These are phyloP conservation scores for Botrytis sinoallii DNA, from an alignment of 2,329 filamentous ascomycete genomes.

Conservation along the genomic window DNA sequence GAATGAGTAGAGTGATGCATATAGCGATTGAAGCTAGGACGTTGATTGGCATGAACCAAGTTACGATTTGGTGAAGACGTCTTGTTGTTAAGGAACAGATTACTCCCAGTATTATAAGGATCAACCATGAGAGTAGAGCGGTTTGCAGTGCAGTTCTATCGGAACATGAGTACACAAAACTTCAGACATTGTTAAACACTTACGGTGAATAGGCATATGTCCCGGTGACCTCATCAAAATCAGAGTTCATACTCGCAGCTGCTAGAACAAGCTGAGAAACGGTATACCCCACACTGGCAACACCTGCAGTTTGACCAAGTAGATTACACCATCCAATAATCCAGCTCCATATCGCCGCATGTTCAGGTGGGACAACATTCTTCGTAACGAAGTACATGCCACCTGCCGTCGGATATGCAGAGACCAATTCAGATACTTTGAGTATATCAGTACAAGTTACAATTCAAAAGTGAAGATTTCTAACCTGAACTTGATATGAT, in stretches of 20 bases:
- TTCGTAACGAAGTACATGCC: conserved; percentile 69
- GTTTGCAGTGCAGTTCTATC: conserved; percentile 55
- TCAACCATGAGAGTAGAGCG: conserved; percentile 53
- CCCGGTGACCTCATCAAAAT: conserved; percentile 41
- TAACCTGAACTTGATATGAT: conserved; percentile 59
- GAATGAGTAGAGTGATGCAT: conserved; percentile 54
- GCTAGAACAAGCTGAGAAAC: conserved; percentile 64
- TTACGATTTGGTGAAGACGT: conserved; percentile 55
- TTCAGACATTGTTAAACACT: conserved; percentile 30
- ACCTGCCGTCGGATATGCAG: conserved; percentile 63
- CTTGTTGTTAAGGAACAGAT: conserved; percentile 63
- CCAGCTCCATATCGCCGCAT: conserved; percentile 63
- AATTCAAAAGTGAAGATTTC: not conserved
- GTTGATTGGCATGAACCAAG: conserved; percentile 66
- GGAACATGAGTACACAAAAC: not conserved
- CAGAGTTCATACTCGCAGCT: conserved; percentile 58
- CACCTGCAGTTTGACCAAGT: conserved; percentile 60
- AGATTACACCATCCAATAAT: conserved; percentile 67
- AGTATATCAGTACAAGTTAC: not conserved
- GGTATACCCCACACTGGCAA: conserved; percentile 60
- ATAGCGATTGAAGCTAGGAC: conserved; percentile 58
- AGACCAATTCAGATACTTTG: conserved; percentile 61
- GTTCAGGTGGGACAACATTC: conserved; percentile 57
- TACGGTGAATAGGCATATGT: conserved; percentile 56
- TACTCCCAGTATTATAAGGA: conserved; percentile 52